phyloP scores from a whole-genome alignment of 2,329 filamentous ascomycete genomes.

The Fusarium guadeloupense region DNA sequence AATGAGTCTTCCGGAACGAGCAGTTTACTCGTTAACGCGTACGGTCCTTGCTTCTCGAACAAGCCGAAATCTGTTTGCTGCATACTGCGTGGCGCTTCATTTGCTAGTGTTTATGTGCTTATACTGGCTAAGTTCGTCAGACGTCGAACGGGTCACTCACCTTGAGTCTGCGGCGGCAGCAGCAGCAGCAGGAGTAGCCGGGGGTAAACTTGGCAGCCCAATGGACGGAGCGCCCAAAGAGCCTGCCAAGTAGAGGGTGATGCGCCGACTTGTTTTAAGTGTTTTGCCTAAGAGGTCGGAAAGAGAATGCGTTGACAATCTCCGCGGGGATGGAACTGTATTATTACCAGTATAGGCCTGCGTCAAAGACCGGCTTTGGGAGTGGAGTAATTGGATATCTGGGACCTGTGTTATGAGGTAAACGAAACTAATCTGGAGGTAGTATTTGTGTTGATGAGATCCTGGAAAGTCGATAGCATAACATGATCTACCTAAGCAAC shows the following conservation, averaged over 20 bases:
- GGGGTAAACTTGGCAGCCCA: slow-evolving; percentile 45
- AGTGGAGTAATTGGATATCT: slow-evolving; percentile 23
- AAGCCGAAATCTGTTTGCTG: slow-evolving; percentile 92
- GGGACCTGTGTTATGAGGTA: slow-evolving; percentile 10
- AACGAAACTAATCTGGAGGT: slow-evolving; percentile 13
- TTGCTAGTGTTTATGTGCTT: slow-evolving; percentile 86
- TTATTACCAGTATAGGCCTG: slow-evolving; percentile 20
- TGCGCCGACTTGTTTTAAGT: slow-evolving; percentile 16
- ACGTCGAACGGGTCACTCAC: slow-evolving; percentile 70
- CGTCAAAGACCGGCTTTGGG: not conserved
- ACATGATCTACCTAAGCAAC: slow-evolving; percentile 28
- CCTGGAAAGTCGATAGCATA: slow-evolving; percentile 14
- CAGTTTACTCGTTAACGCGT: slow-evolving; percentile 89
- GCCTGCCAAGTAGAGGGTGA: slow-evolving; percentile 35
- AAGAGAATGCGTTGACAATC: slow-evolving; percentile 12
- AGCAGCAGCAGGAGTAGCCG: slow-evolving; percentile 57
- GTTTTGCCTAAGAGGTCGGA: slow-evolving; percentile 23
- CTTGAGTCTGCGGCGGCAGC: slow-evolving; percentile 60
- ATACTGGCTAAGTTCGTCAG: slow-evolving; percentile 80
- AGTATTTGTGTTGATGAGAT: slow-evolving; percentile 6
- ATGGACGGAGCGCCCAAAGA: slow-evolving; percentile 42
- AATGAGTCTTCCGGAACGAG: slow-evolving; percentile 90
- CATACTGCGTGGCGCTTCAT: slow-evolving; percentile 90
- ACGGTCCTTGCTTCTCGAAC: slow-evolving; percentile 90
- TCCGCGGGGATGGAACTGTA: slow-evolving; percentile 23